These are phyloP conservation scores for Chlorella vulgaris DNA, from an alignment of 139 green algal genomes.

Conservation along the genomic window DNA sequence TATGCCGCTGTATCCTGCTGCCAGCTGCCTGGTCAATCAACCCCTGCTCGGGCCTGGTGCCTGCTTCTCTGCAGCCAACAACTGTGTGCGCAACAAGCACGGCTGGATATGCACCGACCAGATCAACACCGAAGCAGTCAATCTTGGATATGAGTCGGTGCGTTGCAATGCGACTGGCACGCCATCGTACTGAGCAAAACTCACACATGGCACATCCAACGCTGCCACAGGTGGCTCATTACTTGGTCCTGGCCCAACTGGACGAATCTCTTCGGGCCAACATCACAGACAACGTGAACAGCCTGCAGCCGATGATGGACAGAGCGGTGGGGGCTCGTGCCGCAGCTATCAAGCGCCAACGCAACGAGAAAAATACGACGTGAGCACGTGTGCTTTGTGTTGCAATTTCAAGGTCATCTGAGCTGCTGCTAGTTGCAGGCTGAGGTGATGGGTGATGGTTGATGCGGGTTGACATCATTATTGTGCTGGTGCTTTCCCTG, in stretches of 20 bases:
- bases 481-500: too few species aligned
- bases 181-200: not conserved
- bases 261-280: slow-evolving; percentile 11
- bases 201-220: not conserved
- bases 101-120: slow-evolving; percentile 55
- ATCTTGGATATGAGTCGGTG: slow-evolving; percentile 62
- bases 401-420: not conserved
- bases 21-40: not conserved
- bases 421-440: not conserved
- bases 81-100: slow-evolving; percentile 50
- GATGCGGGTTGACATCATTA: not conserved
- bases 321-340: not conserved
- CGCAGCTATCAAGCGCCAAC: not conserved
- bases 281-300: slow-evolving; percentile 21
- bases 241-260: slow-evolving; percentile 67
- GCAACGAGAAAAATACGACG: not conserved
- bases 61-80: slow-evolving; percentile 14
- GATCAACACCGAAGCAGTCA: slow-evolving; percentile 55
- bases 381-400: not conserved
- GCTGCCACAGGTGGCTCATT: slow-evolving; percentile 60
- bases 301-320: slow-evolving; percentile 12
- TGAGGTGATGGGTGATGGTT: not conserved
- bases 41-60: too few species aligned
- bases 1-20: not conserved
- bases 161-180: not conserved